Percentiles rank a stretch among this genome's conserved stretches.
Evolutionary conservation across 1,284 basidiomycete species (phyloP).

Genomic region (Fistulinella staudtii): DNA sequence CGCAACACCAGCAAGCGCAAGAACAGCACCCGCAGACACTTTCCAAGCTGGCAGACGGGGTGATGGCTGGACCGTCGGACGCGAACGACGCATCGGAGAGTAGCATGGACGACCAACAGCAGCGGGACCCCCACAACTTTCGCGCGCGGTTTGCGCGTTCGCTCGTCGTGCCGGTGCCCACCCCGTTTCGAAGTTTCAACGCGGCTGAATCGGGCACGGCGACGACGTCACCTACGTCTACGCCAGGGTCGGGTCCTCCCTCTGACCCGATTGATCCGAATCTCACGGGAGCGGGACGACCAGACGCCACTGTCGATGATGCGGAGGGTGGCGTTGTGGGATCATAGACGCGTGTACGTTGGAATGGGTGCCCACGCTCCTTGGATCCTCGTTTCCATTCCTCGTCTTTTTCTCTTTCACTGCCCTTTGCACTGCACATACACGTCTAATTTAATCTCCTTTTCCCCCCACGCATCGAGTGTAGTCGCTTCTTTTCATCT

Average conservation of each 20-base stretch:
- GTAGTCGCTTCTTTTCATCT: no score
- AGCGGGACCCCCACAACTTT: slow-evolving; percentile 51
- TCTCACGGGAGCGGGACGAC: slow-evolving; percentile 31
- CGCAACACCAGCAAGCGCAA: slow-evolving; percentile 43
- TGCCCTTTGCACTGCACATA: background rate
- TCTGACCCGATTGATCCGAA: slow-evolving; percentile 50
- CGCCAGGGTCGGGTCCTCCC: slow-evolving; percentile 37
- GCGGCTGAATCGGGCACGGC: slow-evolving; percentile 28
- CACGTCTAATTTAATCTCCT: slow-evolving; percentile 20
- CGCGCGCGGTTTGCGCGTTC: slow-evolving; percentile 67
- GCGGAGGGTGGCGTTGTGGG: slow-evolving; percentile 26
- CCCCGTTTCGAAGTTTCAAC: slow-evolving; percentile 54
- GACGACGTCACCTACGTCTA: slow-evolving; percentile 35
- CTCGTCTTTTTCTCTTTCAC: background rate
- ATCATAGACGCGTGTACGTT: no score
- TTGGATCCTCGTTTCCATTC: background rate
- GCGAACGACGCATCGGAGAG: slow-evolving; percentile 33
- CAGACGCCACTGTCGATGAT: slow-evolving; percentile 19
- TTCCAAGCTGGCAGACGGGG: slow-evolving; percentile 29
- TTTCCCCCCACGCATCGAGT: no score
- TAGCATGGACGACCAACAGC: slow-evolving; percentile 24
- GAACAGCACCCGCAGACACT: no score
- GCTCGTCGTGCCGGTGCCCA: slow-evolving; percentile 59
- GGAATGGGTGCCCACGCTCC: slow-evolving; percentile 7
- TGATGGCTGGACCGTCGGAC: slow-evolving; percentile 36